These are phyloP conservation scores for Pseudofabraea citricarpa DNA, from an alignment of 2,329 filamentous ascomycete species.

Conservation along the genomic window DNA sequence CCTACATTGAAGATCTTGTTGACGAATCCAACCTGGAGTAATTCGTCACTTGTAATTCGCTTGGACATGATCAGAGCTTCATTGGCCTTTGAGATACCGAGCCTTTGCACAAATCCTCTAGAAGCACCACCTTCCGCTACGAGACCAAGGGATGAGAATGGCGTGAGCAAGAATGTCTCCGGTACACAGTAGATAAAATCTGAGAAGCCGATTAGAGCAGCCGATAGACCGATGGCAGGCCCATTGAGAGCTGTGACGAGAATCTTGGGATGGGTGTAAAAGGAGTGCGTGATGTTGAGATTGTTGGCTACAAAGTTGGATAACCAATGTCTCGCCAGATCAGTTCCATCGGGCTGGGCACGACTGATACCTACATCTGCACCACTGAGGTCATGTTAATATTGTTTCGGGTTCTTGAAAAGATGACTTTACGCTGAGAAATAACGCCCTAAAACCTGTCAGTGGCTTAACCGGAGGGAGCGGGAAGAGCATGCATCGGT, in stretches of 20 bases:
- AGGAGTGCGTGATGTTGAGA: constrained; percentile 82
- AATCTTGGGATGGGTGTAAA: constrained; percentile 92
- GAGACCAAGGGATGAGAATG: constrained; percentile 84
- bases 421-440: constrained; percentile 73
- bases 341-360: constrained; percentile 32
- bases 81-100: constrained; percentile 79
- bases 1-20: constrained; percentile 71
- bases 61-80: constrained; percentile 92
- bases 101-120: constrained; percentile 69
- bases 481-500: constrained; percentile 33
- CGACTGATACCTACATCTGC: constrained; percentile 66
- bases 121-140: constrained; percentile 85
- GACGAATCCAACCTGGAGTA: constrained; percentile 74
- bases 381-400: constrained; percentile 51
- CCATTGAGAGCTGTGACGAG: constrained; percentile 89
- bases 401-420: too few relatives aligned
- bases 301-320: constrained; percentile 76
- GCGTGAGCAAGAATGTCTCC: constrained; percentile 79
- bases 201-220: constrained; percentile 74
- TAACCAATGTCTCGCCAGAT: constrained; percentile 52
- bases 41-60: constrained; percentile 66
- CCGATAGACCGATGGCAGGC: constrained; percentile 82
- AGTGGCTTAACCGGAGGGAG: neutral
- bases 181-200: constrained; percentile 91
- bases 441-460: constrained; percentile 36